Conservation (phyloP, 2,329 filamentous ascomycete species). For the Fusarium sp. region DNA sequence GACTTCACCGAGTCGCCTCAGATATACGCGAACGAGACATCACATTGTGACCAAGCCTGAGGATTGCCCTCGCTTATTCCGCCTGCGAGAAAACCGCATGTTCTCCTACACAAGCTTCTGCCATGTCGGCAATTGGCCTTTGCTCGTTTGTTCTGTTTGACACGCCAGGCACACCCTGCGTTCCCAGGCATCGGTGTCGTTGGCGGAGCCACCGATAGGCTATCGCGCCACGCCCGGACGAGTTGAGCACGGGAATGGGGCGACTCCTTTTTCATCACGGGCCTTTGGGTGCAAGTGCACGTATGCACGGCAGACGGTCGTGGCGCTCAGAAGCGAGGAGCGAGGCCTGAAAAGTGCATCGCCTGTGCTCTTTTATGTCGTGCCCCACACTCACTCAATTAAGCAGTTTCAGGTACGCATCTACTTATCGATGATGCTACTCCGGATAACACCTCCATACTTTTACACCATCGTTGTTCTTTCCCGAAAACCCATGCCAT, state of each 20-base stretch:
- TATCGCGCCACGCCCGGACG: slow-evolving; percentile 23
- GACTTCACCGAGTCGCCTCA: too few species aligned
- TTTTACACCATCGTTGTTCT: slow-evolving; percentile 16
- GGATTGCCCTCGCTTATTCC: slow-evolving; percentile 7
- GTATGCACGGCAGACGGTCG: slow-evolving; percentile 26
- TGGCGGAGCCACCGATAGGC: slow-evolving; percentile 31
- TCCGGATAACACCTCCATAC: slow-evolving; percentile 24
- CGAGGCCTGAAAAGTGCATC: slow-evolving; percentile 34
- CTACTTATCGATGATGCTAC: slow-evolving; percentile 16
- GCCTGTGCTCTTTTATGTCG: slow-evolving; percentile 39
- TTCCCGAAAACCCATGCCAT: slow-evolving; percentile 10
- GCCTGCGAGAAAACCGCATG: neutral
- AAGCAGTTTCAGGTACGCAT: slow-evolving; percentile 40
- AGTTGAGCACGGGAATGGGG: slow-evolving; percentile 27
- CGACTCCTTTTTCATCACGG: slow-evolving; percentile 31
- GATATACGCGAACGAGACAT: neutral
- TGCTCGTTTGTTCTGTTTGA: slow-evolving; percentile 19
- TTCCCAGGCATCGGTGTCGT: slow-evolving; percentile 15
- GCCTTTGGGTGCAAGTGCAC: slow-evolving; percentile 25
- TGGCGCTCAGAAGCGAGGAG: slow-evolving; percentile 39
- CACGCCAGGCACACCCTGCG: slow-evolving; percentile 33
- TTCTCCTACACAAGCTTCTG: neutral
- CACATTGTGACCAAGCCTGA: neutral
- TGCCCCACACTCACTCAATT: slow-evolving; percentile 32
- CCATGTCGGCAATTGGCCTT: slow-evolving; percentile 31